These are phyloP conservation scores for Isatis tinctoria DNA, from an alignment of 345 rosid species.

Conservation along the genomic window DNA sequence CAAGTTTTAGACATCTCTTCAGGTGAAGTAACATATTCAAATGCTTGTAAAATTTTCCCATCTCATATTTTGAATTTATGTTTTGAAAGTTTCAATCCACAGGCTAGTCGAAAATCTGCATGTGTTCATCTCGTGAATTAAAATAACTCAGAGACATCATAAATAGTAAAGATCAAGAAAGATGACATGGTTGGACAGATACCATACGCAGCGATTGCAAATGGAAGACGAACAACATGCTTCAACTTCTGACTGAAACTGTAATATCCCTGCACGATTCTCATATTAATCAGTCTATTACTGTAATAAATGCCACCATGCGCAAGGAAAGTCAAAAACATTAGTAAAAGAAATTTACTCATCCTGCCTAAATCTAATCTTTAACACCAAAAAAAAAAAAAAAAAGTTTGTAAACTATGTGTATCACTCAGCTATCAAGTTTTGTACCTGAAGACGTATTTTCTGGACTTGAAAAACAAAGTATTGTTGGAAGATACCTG, in stretches of 20 bases:
- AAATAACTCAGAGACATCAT: not conserved
- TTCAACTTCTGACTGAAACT: conserved; percentile 97
- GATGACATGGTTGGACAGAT: not conserved
- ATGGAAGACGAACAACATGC: conserved; percentile 88
- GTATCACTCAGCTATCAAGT: not conserved
- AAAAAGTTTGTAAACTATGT: not conserved
- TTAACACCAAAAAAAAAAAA: not conserved
- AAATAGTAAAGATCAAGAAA: not conserved
- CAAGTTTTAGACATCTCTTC: not conserved
- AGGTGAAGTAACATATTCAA: not conserved
- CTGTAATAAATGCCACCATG: not conserved
- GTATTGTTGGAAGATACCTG: conserved; percentile 87
- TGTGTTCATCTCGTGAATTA: not conserved
- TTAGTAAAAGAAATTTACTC: not conserved
- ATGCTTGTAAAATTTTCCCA: not conserved
- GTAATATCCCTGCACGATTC: conserved; percentile 67
- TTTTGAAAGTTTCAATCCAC: not conserved
- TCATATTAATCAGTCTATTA: conserved; percentile 2
- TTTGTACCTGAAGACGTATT: conserved; percentile 78
- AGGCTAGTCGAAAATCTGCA: not conserved
- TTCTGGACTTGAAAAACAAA: conserved; percentile 89
- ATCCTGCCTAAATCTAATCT: not conserved
- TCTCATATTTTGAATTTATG: not conserved
- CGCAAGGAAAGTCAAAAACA: not conserved
- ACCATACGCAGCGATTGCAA: conserved; percentile 90